Conservation (phyloP, 2,329 filamentous ascomycete genomes). For the Microsporum audouinii region DNA sequence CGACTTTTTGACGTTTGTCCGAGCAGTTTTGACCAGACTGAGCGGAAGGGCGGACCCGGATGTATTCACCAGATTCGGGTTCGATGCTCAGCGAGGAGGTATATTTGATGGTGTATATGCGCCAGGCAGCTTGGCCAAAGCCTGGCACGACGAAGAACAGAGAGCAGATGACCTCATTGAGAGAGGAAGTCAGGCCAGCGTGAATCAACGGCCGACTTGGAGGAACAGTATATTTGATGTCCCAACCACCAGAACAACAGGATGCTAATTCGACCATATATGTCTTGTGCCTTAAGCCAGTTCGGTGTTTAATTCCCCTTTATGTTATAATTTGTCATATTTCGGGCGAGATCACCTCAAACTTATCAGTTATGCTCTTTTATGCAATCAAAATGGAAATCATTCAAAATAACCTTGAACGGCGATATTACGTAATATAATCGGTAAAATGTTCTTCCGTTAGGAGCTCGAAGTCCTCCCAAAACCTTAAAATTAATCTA, state of each 20-base stretch:
- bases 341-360: neutral
- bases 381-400: neutral
- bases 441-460: neutral
- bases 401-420: neutral
- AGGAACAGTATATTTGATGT: conserved; percentile 65
- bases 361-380: neutral
- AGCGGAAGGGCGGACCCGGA: conserved; percentile 63
- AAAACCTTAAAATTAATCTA: neutral
- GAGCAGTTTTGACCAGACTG: conserved; percentile 66
- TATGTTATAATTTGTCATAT: neutral
- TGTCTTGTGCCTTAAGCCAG: neutral
- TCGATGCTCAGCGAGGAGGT: conserved; percentile 49
- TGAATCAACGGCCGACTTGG: conserved; percentile 44
- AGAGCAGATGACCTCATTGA: conserved; percentile 60
- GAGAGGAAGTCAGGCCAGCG: conserved; percentile 51
- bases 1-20: conserved; percentile 70
- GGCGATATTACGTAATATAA: neutral
- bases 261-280: neutral
- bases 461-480: neutral
- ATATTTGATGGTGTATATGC: conserved; percentile 78
- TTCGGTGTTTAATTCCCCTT: neutral
- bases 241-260: neutral
- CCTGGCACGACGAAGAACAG: conserved; percentile 72
- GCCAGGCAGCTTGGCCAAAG: conserved; percentile 73
- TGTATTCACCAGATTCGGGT: conserved; percentile 59